A percentile compares a stretch with the other conserved stretches of the same genome.
Evolutionary conservation across 768 basidiomycete genomes (phyloP).

Genomic region (Phylloporus rhodoxanthus): DNA sequence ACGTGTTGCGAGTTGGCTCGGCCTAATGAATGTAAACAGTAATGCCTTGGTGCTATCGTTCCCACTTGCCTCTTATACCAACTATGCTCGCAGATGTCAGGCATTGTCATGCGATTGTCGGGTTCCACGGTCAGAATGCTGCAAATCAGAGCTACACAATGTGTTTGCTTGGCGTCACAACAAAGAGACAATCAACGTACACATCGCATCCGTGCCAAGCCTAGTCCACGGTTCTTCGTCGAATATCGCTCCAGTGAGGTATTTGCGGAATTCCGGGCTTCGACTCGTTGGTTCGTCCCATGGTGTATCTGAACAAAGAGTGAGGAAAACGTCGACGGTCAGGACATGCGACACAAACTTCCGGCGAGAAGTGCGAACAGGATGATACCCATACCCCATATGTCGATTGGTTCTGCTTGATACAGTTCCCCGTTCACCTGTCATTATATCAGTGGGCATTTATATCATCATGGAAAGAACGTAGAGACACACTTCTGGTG

Average conservation of each 20-base stretch:
- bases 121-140: conserved; percentile 73
- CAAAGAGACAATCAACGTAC: conserved; percentile 39
- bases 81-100: conserved; percentile 50
- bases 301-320: conserved; percentile 67
- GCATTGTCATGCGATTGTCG: conserved; percentile 56
- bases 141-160: conserved; percentile 59
- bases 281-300: conserved; percentile 88
- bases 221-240: conserved; percentile 74
- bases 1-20: conserved; percentile 60
- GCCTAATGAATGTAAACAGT: conserved; percentile 34
- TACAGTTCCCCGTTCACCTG: conserved; percentile 74
- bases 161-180: not conserved
- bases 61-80: conserved; percentile 66
- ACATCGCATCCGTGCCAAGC: conserved; percentile 50
- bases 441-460: not conserved
- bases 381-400: conserved; percentile 95
- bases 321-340: not conserved
- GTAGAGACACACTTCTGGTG: conserved; percentile 67
- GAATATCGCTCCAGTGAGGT: conserved; percentile 68
- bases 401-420: conserved; percentile 87
- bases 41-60: too few relatives aligned
- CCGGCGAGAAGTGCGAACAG: conserved; percentile 86
- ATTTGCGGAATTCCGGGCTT: conserved; percentile 79
- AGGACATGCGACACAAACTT: conserved; percentile 47
- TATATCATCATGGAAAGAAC: not conserved